Conservation (phyloP, 2,329 filamentous ascomycete genomes). For the Diaporthe helianthi region DNA sequence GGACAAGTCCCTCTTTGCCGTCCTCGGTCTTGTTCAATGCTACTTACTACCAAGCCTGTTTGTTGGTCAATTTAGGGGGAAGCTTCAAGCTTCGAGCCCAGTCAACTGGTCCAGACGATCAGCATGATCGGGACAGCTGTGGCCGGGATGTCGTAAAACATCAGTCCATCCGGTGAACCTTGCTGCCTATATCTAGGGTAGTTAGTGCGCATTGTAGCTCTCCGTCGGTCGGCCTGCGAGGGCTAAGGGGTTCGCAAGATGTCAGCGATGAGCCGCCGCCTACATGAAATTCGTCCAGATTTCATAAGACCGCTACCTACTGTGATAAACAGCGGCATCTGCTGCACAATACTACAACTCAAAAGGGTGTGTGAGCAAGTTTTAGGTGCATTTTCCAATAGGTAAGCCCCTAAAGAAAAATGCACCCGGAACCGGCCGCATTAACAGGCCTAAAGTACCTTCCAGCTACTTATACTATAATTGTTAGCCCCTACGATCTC, state of each 20-base stretch:
- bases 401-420: no score
- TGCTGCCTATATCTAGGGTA: background rate
- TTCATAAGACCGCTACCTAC: background rate
- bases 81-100: background rate
- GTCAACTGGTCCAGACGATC: background rate
- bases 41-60: background rate
- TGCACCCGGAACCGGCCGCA: no score
- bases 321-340: no score
- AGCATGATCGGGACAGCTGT: background rate
- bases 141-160: conserved; percentile 8
- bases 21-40: background rate
- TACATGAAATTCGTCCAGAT: background rate
- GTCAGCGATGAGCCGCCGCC: background rate
- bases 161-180: background rate
- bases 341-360: no score
- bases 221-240: background rate
- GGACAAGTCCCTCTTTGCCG: background rate
- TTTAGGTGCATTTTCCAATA: no score
- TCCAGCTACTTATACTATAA: no score
- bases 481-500: no score
- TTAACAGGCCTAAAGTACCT: no score
- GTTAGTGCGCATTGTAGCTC: background rate
- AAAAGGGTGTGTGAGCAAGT: no score
- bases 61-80: background rate
- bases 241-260: background rate